Base-by-base conservation (phyloP, 306 rosid genomes). In the Cicer judaicum region DNA sequence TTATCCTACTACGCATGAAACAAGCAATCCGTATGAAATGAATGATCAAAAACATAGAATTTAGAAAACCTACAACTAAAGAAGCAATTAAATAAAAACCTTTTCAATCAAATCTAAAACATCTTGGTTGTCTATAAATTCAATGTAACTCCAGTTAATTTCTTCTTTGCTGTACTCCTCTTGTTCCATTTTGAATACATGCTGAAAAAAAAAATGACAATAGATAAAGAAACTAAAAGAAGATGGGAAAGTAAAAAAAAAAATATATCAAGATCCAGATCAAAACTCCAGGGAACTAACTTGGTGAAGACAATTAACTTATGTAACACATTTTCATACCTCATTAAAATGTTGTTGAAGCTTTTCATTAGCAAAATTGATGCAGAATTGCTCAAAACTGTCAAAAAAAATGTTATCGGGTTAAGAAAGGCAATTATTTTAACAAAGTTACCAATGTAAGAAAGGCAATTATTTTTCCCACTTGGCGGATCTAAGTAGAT, bases 311-410 rank as follows among this genome's bases (percentile, higher is more conserved):
- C 42, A 43, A 56, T 46, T 24, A 18, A 61, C 21, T 46, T 18
- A 41, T 16, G 68, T 7, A 59, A 74, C 65, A 63, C 53, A 42
- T n/a, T 43, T 15, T 6, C 69, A 42, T 69, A 94, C 99, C 99
- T 92, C 96, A 38, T 94, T 94, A 73, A 94, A 94, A 85, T 94
- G 99, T 80, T 94, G 97, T 79, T 92, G 99, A 70, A 94, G 96
- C 92, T 94, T 94, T 89, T 94, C 99, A 39, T 94, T 94, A 24
- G 99, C 99, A 90, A 94, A 94, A 63, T 94, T 94, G 72, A 94
- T 94, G 89, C 97, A 94, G 82, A 94, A 94, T 81, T 94, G 99
- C 96, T 94, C 99, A 81, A 94, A 94, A 89, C 99, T 94, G 89
- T 64, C 50, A 70, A 83, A 50, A 70, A 18, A 75, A 48, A 73